These are phyloP conservation scores for Cajanus cajan DNA, from an alignment of 306 rosid genomes.

Conservation along the genomic window DNA sequence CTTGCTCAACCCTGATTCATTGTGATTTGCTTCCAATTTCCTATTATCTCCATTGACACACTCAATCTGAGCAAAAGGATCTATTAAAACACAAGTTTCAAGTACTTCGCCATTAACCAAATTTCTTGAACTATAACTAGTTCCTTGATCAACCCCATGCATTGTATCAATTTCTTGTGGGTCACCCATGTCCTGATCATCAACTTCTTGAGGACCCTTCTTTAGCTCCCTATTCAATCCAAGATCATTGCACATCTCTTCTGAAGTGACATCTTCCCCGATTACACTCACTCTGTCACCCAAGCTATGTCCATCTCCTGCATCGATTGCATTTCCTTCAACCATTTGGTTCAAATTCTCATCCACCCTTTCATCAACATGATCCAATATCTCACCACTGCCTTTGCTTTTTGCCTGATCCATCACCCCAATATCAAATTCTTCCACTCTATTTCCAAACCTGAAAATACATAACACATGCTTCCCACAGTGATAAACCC, in stretches of 20 bases:
- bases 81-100: slow-evolving; percentile 47
- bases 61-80: slow-evolving; percentile 41
- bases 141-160: slow-evolving; percentile 38
- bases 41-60: slow-evolving; percentile 27
- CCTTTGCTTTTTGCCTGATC: slow-evolving; percentile 26
- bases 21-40: slow-evolving; percentile 35
- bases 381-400: slow-evolving; percentile 30
- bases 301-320: slow-evolving; percentile 23
- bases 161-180: slow-evolving; percentile 26
- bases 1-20: slow-evolving; percentile 41
- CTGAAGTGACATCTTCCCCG: slow-evolving; percentile 31
- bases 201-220: slow-evolving; percentile 23
- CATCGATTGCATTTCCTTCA: slow-evolving; percentile 39
- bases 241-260: slow-evolving; percentile 26
- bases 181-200: slow-evolving; percentile 5
- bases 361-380: slow-evolving; percentile 27
- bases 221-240: slow-evolving; percentile 36
- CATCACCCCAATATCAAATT: slow-evolving; percentile 29
- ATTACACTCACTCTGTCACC: slow-evolving; percentile 29
- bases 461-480: slow-evolving; percentile 2
- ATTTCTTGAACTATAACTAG: slow-evolving; percentile 38
- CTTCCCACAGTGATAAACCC: slow-evolving; percentile 2
- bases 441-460: slow-evolving; percentile 25
- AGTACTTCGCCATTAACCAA: slow-evolving; percentile 31
- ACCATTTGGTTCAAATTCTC: slow-evolving; percentile 13